Evolutionary conservation across 352 stramenopile species (phyloP).

Genomic region (Globisporangium alternatum): DNA sequence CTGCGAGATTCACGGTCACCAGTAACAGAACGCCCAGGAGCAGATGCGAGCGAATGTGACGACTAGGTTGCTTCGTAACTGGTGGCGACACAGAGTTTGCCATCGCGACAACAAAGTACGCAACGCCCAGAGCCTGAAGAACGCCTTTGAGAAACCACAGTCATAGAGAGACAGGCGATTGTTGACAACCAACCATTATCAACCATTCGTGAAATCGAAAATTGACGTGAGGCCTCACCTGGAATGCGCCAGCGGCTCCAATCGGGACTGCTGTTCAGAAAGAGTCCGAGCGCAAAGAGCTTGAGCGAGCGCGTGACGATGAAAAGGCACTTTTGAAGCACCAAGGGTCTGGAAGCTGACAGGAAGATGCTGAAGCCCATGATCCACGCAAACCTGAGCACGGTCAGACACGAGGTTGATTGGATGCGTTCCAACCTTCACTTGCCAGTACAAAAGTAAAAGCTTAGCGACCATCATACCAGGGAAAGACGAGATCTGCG

Average conservation of each 20-base stretch:
- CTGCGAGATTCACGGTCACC: constrained; percentile 42
- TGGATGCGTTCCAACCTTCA: no score
- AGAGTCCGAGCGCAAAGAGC: constrained; percentile 62
- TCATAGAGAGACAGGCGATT: not conserved
- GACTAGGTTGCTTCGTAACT: not conserved
- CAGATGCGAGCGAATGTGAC: constrained; percentile 23
- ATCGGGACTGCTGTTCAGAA: constrained; percentile 62
- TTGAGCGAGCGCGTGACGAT: constrained; percentile 34
- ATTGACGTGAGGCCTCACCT: constrained; percentile 19
- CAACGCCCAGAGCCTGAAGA: constrained; percentile 59
- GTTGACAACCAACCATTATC: not conserved
- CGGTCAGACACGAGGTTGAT: not conserved
- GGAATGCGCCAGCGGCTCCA: constrained; percentile 68
- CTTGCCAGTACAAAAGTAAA: no score
- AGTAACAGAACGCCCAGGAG: constrained; percentile 33
- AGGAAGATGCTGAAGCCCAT: constrained; percentile 69
- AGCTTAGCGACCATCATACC: constrained; percentile 26
- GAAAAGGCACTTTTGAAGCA: not conserved
- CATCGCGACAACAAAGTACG: constrained; percentile 37
- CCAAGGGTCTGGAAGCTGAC: not conserved
- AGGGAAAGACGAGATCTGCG: constrained; percentile 78
- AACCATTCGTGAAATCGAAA: not conserved
- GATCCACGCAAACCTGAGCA: constrained; percentile 75
- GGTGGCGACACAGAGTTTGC: constrained; percentile 13
- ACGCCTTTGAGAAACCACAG: constrained; percentile 33